phyloP scores from a whole-genome alignment of 805 yeast genomes.

The Metschnikowia peoriensis region DNA sequence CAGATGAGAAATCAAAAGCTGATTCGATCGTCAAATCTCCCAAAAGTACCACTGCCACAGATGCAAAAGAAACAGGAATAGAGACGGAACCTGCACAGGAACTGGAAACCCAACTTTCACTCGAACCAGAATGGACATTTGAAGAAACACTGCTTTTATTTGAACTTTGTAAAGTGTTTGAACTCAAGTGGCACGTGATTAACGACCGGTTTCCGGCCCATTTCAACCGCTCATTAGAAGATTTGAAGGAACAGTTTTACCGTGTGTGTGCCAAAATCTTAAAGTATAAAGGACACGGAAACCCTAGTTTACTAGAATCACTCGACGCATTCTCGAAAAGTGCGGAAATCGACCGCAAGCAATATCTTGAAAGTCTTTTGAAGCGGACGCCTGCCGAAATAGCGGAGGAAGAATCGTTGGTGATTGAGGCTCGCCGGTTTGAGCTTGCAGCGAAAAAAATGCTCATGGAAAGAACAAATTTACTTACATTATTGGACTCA shows the following conservation, averaged over 20 bases:
- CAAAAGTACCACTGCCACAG: slow-evolving; percentile 29
- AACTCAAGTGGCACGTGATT: slow-evolving; percentile 66
- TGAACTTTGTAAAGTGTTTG: slow-evolving; percentile 58
- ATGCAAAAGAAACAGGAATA: slow-evolving; percentile 18
- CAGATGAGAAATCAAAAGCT: background rate
- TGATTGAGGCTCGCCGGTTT: slow-evolving; percentile 88
- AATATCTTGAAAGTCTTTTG: slow-evolving; percentile 71
- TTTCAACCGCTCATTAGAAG: slow-evolving; percentile 58
- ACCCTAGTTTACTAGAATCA: slow-evolving; percentile 52
- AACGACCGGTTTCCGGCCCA: slow-evolving; percentile 53
- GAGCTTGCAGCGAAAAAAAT: slow-evolving; percentile 91
- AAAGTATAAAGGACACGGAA: slow-evolving; percentile 41
- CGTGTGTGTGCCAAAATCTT: slow-evolving; percentile 52
- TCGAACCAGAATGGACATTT: slow-evolving; percentile 56
- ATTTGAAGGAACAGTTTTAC: slow-evolving; percentile 80
- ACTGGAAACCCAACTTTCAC: slow-evolving; percentile 25
- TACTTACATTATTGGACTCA: slow-evolving; percentile 78
- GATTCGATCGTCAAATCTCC: background rate
- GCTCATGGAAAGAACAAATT: slow-evolving; percentile 74
- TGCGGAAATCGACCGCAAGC: slow-evolving; percentile 76
- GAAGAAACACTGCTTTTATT: slow-evolving; percentile 81
- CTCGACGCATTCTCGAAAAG: slow-evolving; percentile 63
- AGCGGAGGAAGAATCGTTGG: slow-evolving; percentile 94
- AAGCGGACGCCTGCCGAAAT: slow-evolving; percentile 92
- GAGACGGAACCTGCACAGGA: slow-evolving; percentile 28